These are phyloP conservation scores for Hippophae tibetana DNA, from an alignment of 306 rosid species.

Conservation along the genomic window DNA sequence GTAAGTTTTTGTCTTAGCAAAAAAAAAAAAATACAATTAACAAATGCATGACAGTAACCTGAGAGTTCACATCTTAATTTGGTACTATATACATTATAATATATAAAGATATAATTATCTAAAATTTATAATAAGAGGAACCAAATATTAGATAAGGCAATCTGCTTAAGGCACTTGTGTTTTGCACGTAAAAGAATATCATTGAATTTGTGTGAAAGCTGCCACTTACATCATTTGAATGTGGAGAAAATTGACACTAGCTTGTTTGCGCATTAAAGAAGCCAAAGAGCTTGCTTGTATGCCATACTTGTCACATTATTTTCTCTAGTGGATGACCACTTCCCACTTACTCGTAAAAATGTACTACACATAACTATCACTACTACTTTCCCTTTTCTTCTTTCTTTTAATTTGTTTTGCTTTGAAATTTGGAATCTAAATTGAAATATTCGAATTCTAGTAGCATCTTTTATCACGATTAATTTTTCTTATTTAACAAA, in stretches of 20 bases:
- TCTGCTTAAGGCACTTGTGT: background rate
- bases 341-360: constrained; percentile 14
- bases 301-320: constrained; percentile 10
- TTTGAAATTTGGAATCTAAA: constrained; percentile 15
- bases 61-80: too few species aligned
- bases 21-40: background rate
- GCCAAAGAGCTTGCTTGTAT: constrained; percentile 8
- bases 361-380: background rate
- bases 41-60: too few species aligned
- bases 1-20: too few species aligned
- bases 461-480: constrained; percentile 17
- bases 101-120: background rate
- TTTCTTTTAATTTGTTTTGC: constrained; percentile 9
- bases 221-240: constrained; percentile 21
- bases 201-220: constrained; percentile 15
- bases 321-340: constrained; percentile 28
- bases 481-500: background rate
- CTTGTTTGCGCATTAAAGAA: constrained; percentile 11
- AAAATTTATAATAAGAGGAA: constrained; percentile 26
- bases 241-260: constrained; percentile 24
- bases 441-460: constrained; percentile 18
- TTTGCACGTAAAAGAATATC: constrained; percentile 30
- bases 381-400: background rate
- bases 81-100: too few species aligned
- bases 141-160: constrained; percentile 34